These are phyloP conservation scores for Paragyromitra xinjiangensis DNA, from an alignment of 495 filamentous ascomycete species.

Conservation along the genomic window DNA sequence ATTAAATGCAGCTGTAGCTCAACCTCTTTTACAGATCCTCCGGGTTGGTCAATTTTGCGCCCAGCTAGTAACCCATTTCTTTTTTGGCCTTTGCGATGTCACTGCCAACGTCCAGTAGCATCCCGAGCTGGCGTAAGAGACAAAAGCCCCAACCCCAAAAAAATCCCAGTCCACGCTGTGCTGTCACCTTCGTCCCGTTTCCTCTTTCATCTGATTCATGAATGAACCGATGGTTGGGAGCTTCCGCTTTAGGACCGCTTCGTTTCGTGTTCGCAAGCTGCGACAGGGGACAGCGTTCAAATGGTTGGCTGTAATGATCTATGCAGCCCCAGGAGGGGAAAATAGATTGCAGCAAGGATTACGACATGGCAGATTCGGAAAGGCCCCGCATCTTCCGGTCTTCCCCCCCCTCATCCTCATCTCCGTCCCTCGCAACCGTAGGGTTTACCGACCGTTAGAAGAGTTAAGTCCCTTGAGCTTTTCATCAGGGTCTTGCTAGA, in stretches of 20 bases:
- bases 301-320: slow-evolving; percentile 41
- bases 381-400: slow-evolving; percentile 37
- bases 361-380: slow-evolving; percentile 42
- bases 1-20: slow-evolving; percentile 38
- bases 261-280: slow-evolving; percentile 50
- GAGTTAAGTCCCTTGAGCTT: neutral
- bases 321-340: slow-evolving; percentile 23
- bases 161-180: slow-evolving; percentile 8
- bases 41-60: slow-evolving; percentile 15
- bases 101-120: slow-evolving; percentile 1
- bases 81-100: slow-evolving; percentile 23
- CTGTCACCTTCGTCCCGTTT: slow-evolving; percentile 28
- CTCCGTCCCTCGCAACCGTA: slow-evolving; percentile 27
- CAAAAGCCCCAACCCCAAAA: slow-evolving; percentile 25
- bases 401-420: slow-evolving; percentile 33
- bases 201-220: slow-evolving; percentile 34
- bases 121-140: slow-evolving; percentile 8
- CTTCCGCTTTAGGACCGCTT: slow-evolving; percentile 47
- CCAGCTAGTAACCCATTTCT: slow-evolving; percentile 18
- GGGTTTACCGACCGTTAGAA: slow-evolving; percentile 36
- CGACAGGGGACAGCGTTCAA: slow-evolving; percentile 40
- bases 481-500: neutral
- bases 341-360: slow-evolving; percentile 49
- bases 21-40: slow-evolving; percentile 17
- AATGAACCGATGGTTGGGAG: slow-evolving; percentile 41